Evolutionary conservation across 1,284 basidiomycete species (phyloP).

Genomic region (Rhodotorula sp.): DNA sequence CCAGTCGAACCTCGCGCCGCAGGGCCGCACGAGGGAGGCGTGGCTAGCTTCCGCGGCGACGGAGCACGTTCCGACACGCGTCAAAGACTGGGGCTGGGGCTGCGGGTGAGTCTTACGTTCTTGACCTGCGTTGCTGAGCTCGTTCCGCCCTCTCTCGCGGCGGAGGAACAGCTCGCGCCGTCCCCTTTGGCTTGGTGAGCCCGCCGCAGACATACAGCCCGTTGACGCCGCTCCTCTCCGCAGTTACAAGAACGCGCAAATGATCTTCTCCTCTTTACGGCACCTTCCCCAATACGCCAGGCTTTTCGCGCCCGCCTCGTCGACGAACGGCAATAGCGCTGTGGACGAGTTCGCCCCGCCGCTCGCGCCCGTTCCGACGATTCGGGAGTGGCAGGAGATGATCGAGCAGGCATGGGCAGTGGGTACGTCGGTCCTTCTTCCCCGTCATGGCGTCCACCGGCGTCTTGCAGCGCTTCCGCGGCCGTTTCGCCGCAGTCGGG

Average conservation of each 20-base stretch:
- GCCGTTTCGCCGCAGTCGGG: no score
- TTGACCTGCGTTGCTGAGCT: background rate
- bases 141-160: no score
- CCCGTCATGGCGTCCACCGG: no score
- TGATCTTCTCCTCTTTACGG: constrained; percentile 43
- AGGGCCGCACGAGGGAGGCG: constrained; percentile 21
- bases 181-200: no score
- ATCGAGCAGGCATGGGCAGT: constrained; percentile 45
- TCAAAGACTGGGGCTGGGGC: constrained; percentile 41
- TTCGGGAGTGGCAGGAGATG: constrained; percentile 41
- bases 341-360: background rate
- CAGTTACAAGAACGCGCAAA: constrained; percentile 46
- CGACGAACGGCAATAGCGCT: background rate
- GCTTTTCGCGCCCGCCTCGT: background rate
- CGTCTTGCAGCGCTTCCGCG: background rate
- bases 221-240: background rate
- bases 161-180: no score
- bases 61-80: constrained; percentile 31
- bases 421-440: constrained; percentile 15
- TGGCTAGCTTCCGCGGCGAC: constrained; percentile 20
- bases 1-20: constrained; percentile 10
- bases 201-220: no score
- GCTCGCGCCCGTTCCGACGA: constrained; percentile 40
- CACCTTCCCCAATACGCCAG: constrained; percentile 32
- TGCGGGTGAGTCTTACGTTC: constrained; percentile 32